These are phyloP conservation scores for Erodium chrysanthum DNA, from an alignment of 441 rosid species.

Conservation along the genomic window DNA sequence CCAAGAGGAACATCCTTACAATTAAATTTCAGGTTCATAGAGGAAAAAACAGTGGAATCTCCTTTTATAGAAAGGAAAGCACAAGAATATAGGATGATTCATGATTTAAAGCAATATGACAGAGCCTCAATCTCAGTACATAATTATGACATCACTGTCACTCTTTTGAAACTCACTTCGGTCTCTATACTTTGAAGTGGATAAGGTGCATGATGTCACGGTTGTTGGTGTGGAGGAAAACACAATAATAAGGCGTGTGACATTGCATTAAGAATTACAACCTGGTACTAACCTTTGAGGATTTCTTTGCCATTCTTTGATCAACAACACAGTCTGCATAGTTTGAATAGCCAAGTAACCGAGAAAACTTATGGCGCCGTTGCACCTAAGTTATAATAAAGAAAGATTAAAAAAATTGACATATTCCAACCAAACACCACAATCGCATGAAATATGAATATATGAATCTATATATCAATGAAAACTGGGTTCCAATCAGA, in stretches of 20 bases:
- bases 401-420: slow-evolving; percentile 1
- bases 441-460: neutral
- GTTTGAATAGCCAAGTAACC: slow-evolving; percentile 74
- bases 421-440: neutral
- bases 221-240: neutral
- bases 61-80: neutral
- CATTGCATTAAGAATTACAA: slow-evolving; percentile 7
- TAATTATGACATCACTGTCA: too few relatives aligned
- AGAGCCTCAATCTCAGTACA: too few relatives aligned
- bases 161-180: too few relatives aligned
- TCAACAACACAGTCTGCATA: slow-evolving; percentile 78
- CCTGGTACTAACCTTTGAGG: slow-evolving; percentile 50
- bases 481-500: neutral
- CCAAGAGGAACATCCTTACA: slow-evolving; percentile 9
- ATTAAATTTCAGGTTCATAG: slow-evolving; percentile 3
- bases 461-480: too few relatives aligned
- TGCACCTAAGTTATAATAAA: slow-evolving; percentile 48
- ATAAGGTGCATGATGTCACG: neutral
- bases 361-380: slow-evolving; percentile 72
- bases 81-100: neutral
- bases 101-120: too few relatives aligned
- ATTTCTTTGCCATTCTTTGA: slow-evolving; percentile 70
- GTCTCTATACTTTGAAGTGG: neutral
- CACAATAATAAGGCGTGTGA: neutral
- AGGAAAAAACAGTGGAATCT: neutral